Evolutionary conservation across 1,284 basidiomycete species (phyloP).

Genomic region (Leccinum huronense): DNA sequence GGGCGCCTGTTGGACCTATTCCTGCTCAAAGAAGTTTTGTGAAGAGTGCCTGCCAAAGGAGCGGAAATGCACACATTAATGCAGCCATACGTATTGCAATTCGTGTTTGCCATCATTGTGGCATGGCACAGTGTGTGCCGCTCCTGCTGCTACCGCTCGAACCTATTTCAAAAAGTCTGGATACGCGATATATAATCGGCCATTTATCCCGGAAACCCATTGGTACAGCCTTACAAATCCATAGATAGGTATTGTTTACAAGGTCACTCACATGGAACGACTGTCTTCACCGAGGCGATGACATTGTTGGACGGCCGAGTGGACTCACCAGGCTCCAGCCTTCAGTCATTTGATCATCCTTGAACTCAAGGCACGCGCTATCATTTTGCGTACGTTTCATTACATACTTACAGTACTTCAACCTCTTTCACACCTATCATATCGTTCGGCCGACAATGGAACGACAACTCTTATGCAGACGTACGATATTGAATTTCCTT

Average conservation of each 20-base stretch:
- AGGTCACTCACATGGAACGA: too few relatives aligned
- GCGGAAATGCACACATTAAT: constrained; percentile 15
- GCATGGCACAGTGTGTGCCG: too few relatives aligned
- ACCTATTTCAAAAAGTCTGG: too few relatives aligned
- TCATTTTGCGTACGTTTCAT: constrained; percentile 13
- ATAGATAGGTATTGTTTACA: too few relatives aligned
- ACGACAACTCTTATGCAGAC: not conserved
- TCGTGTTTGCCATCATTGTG: constrained; percentile 7
- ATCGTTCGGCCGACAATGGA: constrained; percentile 8
- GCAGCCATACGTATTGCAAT: constrained; percentile 16
- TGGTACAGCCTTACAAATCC: too few relatives aligned
- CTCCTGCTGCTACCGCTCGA: too few relatives aligned
- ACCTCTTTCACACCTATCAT: not conserved
- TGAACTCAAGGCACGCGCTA: not conserved
- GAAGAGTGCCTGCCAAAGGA: constrained; percentile 1
- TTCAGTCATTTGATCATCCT: not conserved
- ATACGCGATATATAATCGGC: too few relatives aligned
- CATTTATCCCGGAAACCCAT: too few relatives aligned
- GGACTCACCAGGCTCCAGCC: not conserved
- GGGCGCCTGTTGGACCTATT: not conserved
- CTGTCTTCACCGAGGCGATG: too few relatives aligned
- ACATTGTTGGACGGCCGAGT: not conserved
- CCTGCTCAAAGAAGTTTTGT: constrained; percentile 20
- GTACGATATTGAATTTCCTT: not conserved
- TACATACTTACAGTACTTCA: constrained; percentile 4